phyloP scores from a whole-genome alignment of 2,329 filamentous ascomycete species.

The Aspergillus pseudoglaucus region DNA sequence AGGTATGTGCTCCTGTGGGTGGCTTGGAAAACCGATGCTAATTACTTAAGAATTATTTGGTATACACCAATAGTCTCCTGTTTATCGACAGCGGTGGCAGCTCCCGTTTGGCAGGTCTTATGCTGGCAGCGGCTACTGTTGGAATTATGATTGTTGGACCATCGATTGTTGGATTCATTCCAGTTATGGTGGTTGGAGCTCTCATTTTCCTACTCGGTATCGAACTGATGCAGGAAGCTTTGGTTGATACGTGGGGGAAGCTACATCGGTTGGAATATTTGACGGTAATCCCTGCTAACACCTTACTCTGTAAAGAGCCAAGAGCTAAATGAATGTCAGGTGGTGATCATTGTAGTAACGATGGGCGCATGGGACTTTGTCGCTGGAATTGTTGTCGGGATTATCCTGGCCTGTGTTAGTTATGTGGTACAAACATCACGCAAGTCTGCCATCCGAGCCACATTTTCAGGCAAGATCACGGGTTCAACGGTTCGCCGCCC shows the following conservation, averaged over 20 bases:
- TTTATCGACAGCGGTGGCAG: slow-evolving; percentile 92
- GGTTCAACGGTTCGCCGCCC: slow-evolving; percentile 90
- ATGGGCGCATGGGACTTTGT: slow-evolving; percentile 99
- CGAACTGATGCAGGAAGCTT: slow-evolving; percentile 79
- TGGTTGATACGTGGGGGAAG: slow-evolving; percentile 84
- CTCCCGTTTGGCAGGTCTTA: slow-evolving; percentile 74
- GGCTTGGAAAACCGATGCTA: not conserved
- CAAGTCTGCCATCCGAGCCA: slow-evolving; percentile 79
- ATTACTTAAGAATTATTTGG: slow-evolving; percentile 75
- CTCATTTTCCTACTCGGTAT: slow-evolving; percentile 94
- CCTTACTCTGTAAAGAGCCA: not conserved
- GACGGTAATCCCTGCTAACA: slow-evolving; percentile 51
- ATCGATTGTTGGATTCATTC: slow-evolving; percentile 84
- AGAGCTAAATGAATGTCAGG: slow-evolving; percentile 35
- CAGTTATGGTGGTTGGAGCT: slow-evolving; percentile 92
- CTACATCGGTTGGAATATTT: slow-evolving; percentile 80
- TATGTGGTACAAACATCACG: slow-evolving; percentile 87
- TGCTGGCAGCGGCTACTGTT: slow-evolving; percentile 74
- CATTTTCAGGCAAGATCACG: slow-evolving; percentile 83
- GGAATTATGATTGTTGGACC: slow-evolving; percentile 81
- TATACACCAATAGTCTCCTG: slow-evolving; percentile 95
- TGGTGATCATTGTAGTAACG: slow-evolving; percentile 80
- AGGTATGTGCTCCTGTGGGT: slow-evolving; percentile 33
- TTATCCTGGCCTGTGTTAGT: slow-evolving; percentile 82
- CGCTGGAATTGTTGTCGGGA: slow-evolving; percentile 83